phyloP scores from a whole-genome alignment of 2,329 filamentous ascomycete genomes.

The Taxawa tesnikishii region DNA sequence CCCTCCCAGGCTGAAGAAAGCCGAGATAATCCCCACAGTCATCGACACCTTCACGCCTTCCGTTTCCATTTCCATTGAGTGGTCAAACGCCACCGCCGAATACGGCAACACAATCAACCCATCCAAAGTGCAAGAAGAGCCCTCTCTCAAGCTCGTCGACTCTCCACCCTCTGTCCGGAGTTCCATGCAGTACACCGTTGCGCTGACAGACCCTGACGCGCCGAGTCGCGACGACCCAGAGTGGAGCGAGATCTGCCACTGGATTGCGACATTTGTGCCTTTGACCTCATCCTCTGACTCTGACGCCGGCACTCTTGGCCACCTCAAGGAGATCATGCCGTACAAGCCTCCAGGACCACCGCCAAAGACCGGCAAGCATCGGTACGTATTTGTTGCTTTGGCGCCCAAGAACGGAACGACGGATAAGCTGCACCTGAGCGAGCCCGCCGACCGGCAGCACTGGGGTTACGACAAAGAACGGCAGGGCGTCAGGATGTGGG shows the following conservation, averaged over 20 bases:
- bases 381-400: constrained; percentile 45
- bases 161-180: constrained; percentile 10
- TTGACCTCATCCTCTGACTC: neutral
- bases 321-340: constrained; percentile 25
- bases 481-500: constrained; percentile 40
- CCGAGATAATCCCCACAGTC: constrained; percentile 27
- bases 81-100: constrained; percentile 29
- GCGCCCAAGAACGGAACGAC: constrained; percentile 31
- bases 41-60: constrained; percentile 47
- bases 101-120: constrained; percentile 44
- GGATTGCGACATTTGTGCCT: constrained; percentile 23
- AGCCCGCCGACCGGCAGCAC: constrained; percentile 37
- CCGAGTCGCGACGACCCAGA: constrained; percentile 39
- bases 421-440: constrained; percentile 27
- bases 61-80: constrained; percentile 37
- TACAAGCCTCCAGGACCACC: constrained; percentile 45
- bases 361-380: constrained; percentile 42
- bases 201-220: constrained; percentile 48
- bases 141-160: constrained; percentile 25
- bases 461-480: constrained; percentile 42
- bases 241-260: constrained; percentile 48
- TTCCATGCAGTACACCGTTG: constrained; percentile 32
- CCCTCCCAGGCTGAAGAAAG: neutral
- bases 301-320: neutral
- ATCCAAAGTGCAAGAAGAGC: constrained; percentile 27